Percentiles rank a stretch among this genome's conserved stretches.
Evolutionary conservation across 768 basidiomycete species (phyloP).

Genomic region (Lanmaoa rubissima): DNA sequence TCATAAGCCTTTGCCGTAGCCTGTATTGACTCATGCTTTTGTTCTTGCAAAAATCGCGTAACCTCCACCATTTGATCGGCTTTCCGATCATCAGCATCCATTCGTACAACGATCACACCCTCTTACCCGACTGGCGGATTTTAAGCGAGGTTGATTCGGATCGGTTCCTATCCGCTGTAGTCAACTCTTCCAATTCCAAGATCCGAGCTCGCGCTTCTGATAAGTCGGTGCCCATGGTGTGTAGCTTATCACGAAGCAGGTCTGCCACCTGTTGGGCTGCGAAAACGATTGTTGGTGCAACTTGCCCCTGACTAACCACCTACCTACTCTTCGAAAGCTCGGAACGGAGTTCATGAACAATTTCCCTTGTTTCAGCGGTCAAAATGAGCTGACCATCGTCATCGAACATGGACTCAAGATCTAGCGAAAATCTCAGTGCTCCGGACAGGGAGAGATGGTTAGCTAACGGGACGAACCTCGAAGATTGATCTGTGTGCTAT

Average conservation of each 20-base stretch:
- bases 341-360: conserved; percentile 34
- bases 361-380: conserved; percentile 25
- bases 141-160: conserved; percentile 20
- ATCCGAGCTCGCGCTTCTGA: conserved; percentile 41
- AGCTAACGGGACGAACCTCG: conserved; percentile 23
- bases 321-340: conserved; percentile 37
- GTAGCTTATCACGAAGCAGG: conserved; percentile 46
- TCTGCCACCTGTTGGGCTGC: conserved; percentile 49
- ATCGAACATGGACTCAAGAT: conserved; percentile 30
- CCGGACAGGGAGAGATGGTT: background rate
- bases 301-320: background rate
- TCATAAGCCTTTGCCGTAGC: conserved; percentile 20
- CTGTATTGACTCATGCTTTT: conserved; percentile 29
- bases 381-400: conserved; percentile 25
- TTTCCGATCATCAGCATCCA: conserved; percentile 16
- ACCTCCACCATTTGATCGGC: conserved; percentile 26
- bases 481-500: conserved; percentile 18
- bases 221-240: conserved; percentile 41
- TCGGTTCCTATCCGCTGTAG: conserved; percentile 21
- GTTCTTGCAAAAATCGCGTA: conserved; percentile 25
- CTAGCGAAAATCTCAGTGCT: conserved; percentile 12
- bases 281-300: conserved; percentile 6
- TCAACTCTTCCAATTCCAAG: conserved; percentile 35
- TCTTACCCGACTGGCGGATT: conserved; percentile 28
- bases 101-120: background rate